Evolutionary conservation across 805 yeast species (phyloP), one percentile per base, ranked within the genome.

Genomic region (Metschnikowia corniflorae): DNA sequence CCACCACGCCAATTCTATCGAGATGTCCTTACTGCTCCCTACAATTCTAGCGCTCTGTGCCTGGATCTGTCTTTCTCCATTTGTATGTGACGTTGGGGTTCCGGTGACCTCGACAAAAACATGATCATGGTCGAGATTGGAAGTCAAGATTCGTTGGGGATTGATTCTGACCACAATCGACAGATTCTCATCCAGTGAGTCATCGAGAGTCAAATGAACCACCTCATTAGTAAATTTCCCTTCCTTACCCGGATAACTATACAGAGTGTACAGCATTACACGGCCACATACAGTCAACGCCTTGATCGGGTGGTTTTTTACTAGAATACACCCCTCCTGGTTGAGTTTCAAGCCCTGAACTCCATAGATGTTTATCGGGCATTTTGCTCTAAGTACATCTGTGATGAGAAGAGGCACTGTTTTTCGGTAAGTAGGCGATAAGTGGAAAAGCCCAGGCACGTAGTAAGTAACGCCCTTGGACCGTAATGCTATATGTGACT

Each of bases 271-370:
- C 43, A 35, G 49, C 18, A 49, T 45, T 9, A 67, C 44, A 7
- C 55, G 49, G 2, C 72, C 72, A 17, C 45, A 36, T 1, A 67
- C 41, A 5, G 34, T 41, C 2, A 60, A 38, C 7, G 31, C 41
- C 18, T 41, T 46, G 1, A 68, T 44, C 3, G 73, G 73, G 42
- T 64, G 54, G 39, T 67, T 68, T 25, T 55, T 53, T 4, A 66
- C 46, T 27, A 57, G 23, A 16, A 43, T 21, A 25, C 26, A 44
- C 15, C 49, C 47, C 36, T 30, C 38, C 23, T 16, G 43, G 32
- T 44, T 44, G 22, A 34, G 13, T 7, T 39, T 29, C n/a, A 49
- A 23, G 7, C 50, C 53, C 19, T 36, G 40, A 12, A 40, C 41
- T 5, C 53, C 53, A 33, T 49, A 49, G 3, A 49, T 33, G 26